Percentiles rank a stretch among this genome's conserved stretches.
These are phyloP conservation scores for Euptelea pleiosperma DNA, from an alignment of 164 flowering plant species.

Conservation along the genomic window DNA sequence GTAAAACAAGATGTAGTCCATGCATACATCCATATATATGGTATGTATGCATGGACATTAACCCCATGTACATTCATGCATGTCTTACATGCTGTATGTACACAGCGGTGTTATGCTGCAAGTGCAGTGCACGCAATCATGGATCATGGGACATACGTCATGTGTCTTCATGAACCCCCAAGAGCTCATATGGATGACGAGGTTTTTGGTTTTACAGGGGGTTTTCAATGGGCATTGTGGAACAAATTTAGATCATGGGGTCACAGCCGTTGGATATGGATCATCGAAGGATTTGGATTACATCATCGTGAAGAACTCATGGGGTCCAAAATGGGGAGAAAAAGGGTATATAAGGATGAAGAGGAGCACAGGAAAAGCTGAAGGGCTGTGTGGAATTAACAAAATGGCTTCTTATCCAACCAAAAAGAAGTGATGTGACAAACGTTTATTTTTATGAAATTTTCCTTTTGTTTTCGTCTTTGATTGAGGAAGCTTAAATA, in stretches of 20 bases:
- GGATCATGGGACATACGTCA: no score
- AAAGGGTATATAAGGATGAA: no score
- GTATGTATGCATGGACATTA: no score
- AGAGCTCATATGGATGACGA: no score
- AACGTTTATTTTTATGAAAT: no score
- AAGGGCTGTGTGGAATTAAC: slow-evolving; percentile 64
- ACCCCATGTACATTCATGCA: no score
- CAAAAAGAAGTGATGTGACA: slow-evolving; percentile 23
- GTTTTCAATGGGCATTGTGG: slow-evolving; percentile 71
- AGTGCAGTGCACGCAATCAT: no score
- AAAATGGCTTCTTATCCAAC: slow-evolving; percentile 72
- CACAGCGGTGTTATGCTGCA: no score
- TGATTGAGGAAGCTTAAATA: not conserved
- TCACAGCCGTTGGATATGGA: slow-evolving; percentile 70
- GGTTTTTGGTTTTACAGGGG: slow-evolving; percentile 41
- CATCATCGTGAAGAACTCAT: slow-evolving; percentile 73
- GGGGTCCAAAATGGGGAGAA: slow-evolving; percentile 85
- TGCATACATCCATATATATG: no score
- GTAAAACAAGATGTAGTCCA: no score
- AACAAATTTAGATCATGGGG: slow-evolving; percentile 64
- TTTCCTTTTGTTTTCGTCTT: not conserved
- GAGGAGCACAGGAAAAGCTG: slow-evolving; percentile 52
- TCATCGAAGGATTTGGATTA: slow-evolving; percentile 47
- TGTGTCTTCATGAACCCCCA: no score
- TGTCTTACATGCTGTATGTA: no score